phyloP scores from a whole-genome alignment of 169 alveolate genomes.

The Plasmodium knowlesi region DNA sequence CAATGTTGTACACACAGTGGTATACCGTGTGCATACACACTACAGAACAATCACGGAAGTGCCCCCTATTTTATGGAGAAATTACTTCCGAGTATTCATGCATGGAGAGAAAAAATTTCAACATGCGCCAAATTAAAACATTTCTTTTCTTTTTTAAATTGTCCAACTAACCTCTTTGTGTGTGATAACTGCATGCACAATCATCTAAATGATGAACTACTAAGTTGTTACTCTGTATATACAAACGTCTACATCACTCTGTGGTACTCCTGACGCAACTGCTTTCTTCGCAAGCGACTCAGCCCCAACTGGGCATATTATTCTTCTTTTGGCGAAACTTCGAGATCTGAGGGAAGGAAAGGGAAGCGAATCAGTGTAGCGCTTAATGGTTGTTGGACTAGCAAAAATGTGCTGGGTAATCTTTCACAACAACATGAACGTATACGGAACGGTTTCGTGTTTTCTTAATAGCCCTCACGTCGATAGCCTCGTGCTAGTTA shows the following conservation, averaged over 20 bases:
- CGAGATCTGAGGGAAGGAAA: conserved; percentile 31
- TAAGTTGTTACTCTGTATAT: background rate
- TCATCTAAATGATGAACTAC: background rate
- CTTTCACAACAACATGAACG: background rate
- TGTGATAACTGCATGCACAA: background rate
- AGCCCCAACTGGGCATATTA: conserved; percentile 1
- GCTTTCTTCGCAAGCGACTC: background rate
- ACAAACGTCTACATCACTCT: background rate
- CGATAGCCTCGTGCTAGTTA: background rate
- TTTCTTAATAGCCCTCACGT: no score
- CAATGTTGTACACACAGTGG: background rate
- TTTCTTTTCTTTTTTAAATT: background rate
- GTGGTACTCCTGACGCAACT: background rate
- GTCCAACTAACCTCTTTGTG: background rate
- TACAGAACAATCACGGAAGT: background rate
- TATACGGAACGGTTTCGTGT: background rate
- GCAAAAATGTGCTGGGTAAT: background rate
- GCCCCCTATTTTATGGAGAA: background rate
- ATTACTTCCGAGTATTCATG: background rate
- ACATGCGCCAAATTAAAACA: background rate
- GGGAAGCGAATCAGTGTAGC: background rate
- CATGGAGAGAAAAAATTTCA: background rate
- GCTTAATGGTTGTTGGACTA: background rate
- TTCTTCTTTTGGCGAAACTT: conserved; percentile 54
- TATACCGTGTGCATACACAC: background rate